phyloP scores from a whole-genome alignment of 2,329 filamentous ascomycete genomes.

The Apiospora arundinis region DNA sequence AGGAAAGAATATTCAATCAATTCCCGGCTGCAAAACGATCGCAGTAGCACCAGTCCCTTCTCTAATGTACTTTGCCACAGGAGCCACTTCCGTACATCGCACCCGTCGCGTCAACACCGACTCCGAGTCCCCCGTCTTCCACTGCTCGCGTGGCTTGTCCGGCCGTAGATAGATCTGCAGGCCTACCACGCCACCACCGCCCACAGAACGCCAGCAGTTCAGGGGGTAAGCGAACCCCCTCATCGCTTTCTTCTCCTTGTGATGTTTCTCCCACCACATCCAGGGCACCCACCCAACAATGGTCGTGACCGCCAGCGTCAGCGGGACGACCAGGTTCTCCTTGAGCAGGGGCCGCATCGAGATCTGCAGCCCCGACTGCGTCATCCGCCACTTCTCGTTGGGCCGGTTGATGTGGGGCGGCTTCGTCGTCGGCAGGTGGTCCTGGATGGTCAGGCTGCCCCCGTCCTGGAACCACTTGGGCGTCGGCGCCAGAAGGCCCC shows the following conservation, averaged over 20 bases:
- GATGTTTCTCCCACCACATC: not conserved
- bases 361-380: not conserved
- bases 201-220: not conserved
- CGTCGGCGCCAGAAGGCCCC: too few species aligned
- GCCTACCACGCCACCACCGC: not conserved
- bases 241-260: not conserved
- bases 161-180: not conserved
- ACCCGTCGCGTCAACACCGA: not conserved
- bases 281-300: not conserved
- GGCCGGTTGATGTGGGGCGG: not conserved
- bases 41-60: not conserved
- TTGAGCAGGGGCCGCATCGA: not conserved
- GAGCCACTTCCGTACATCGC: not conserved
- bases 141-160: not conserved
- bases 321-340: not conserved
- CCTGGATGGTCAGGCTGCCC: not conserved
- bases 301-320: too few species aligned
- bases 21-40: not conserved
- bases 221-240: not conserved
- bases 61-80: not conserved
- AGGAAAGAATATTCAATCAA: not conserved
- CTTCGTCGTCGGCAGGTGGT: too few species aligned
- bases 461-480: not conserved
- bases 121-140: not conserved
- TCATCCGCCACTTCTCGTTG: not conserved